These are phyloP conservation scores for Venturia aucupariae DNA, from an alignment of 2,329 filamentous ascomycete species.

Conservation along the genomic window DNA sequence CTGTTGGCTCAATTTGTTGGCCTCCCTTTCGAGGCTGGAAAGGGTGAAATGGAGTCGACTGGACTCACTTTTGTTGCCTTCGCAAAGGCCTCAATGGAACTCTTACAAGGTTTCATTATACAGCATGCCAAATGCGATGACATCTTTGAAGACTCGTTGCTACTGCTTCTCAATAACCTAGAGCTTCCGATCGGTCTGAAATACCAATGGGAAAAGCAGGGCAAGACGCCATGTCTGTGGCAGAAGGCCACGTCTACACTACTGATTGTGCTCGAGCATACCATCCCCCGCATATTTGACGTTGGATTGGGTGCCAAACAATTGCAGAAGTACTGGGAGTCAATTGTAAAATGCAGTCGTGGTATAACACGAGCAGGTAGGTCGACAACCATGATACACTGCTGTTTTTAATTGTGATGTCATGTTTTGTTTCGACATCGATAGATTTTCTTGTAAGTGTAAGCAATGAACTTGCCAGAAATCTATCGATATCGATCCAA, in stretches of 20 bases:
- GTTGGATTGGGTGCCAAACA: conserved; percentile 28
- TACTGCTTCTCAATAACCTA: neutral
- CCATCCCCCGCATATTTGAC: conserved; percentile 42
- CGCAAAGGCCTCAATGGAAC: conserved; percentile 69
- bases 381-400: neutral
- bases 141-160: conserved; percentile 3
- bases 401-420: neutral
- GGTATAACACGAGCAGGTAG: conserved; percentile 25
- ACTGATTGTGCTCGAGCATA: conserved; percentile 57
- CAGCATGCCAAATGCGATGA: conserved; percentile 48
- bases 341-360: conserved; percentile 27
- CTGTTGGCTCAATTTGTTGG: conserved; percentile 62
- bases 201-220: conserved; percentile 65
- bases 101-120: conserved; percentile 53
- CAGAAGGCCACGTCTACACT: conserved; percentile 64
- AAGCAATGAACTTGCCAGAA: neutral
- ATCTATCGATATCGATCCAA: neutral
- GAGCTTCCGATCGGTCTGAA: conserved; percentile 54
- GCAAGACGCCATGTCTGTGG: conserved; percentile 68
- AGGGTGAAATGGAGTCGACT: conserved; percentile 18
- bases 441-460: neutral
- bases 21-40: conserved; percentile 50
- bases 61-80: conserved; percentile 82
- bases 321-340: conserved; percentile 54
- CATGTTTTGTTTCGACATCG: neutral